phyloP scores from a whole-genome alignment of 768 basidiomycete genomes.

The Pisolithus tinctorius region DNA sequence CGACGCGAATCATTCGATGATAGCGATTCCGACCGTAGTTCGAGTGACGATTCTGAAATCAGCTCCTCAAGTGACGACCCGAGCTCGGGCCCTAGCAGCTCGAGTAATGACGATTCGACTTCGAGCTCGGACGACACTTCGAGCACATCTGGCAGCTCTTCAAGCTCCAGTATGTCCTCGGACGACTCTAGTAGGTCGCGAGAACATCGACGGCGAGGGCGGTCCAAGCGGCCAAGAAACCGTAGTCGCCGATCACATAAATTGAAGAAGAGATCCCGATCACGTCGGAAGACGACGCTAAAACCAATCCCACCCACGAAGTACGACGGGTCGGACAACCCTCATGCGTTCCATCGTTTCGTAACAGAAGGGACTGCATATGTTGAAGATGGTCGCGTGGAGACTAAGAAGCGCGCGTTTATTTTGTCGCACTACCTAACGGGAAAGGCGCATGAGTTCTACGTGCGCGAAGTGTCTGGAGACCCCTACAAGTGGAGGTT shows the following conservation, averaged over 20 bases:
- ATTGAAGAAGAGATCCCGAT: no score
- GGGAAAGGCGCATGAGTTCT: no score
- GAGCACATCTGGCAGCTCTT: no score
- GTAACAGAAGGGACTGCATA: conserved; percentile 8
- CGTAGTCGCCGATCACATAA: background rate
- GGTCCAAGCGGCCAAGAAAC: no score
- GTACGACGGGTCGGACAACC: no score
- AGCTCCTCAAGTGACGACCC: background rate
- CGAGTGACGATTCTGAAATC: no score
- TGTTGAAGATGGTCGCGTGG: conserved; percentile 15
- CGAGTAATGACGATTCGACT: background rate
- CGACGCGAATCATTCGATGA: no score
- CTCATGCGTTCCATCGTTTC: conserved; percentile 1
- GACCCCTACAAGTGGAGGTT: conserved; percentile 19
- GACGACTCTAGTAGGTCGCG: background rate
- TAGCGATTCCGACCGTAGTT: no score
- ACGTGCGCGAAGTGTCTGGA: conserved; percentile 23
- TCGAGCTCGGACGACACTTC: background rate
- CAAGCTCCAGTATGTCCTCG: no score
- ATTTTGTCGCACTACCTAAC: conserved; percentile 24
- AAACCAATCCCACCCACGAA: conserved; percentile 11
- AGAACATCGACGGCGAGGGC: background rate
- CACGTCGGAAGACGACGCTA: conserved; percentile 4
- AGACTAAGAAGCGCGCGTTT: conserved; percentile 8
- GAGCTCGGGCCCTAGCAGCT: no score